Evolutionary conservation across 2,329 filamentous ascomycete species (phyloP).

Genomic region (Colletotrichum tanaceti): DNA sequence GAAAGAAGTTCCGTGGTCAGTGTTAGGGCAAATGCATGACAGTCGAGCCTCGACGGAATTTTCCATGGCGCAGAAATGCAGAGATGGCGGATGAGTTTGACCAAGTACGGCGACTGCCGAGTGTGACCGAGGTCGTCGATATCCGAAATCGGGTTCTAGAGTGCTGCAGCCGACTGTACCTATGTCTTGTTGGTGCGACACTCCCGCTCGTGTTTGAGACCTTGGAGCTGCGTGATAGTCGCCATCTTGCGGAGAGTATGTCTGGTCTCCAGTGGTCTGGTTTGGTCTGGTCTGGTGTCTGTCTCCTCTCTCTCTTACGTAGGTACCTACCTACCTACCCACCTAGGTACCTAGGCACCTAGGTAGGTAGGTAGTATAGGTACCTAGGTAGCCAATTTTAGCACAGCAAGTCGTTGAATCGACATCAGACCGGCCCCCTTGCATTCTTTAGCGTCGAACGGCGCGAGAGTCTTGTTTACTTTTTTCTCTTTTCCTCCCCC

Average conservation of each 20-base stretch:
- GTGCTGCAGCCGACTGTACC: background rate
- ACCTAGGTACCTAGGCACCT: no score
- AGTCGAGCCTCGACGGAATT: conserved; percentile 20
- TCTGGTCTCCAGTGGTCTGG: no score
- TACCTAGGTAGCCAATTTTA: conserved; percentile 38
- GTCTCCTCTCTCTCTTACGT: conserved; percentile 12
- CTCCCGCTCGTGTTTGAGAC: conserved; percentile 37
- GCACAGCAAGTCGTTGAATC: conserved; percentile 16
- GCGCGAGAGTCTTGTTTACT: conserved; percentile 30
- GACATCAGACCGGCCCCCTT: conserved; percentile 28
- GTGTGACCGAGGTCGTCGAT: background rate
- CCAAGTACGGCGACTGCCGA: background rate
- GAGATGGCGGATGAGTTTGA: conserved; percentile 31
- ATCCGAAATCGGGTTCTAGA: conserved; percentile 4
- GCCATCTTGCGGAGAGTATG: conserved; percentile 13
- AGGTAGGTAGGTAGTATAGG: no score
- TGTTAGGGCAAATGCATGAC: conserved; percentile 24
- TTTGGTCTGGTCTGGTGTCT: no score
- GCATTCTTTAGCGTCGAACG: conserved; percentile 2
- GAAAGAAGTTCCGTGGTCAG: conserved; percentile 16
- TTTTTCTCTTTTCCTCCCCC: no score
- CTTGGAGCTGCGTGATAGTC: conserved; percentile 36
- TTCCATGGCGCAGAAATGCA: conserved; percentile 18
- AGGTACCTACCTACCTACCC: no score
- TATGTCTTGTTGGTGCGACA: conserved; percentile 30